Evolutionary conservation across 2,329 filamentous ascomycete genomes (phyloP).

Genomic region (Dothiorella sarmentorum): DNA sequence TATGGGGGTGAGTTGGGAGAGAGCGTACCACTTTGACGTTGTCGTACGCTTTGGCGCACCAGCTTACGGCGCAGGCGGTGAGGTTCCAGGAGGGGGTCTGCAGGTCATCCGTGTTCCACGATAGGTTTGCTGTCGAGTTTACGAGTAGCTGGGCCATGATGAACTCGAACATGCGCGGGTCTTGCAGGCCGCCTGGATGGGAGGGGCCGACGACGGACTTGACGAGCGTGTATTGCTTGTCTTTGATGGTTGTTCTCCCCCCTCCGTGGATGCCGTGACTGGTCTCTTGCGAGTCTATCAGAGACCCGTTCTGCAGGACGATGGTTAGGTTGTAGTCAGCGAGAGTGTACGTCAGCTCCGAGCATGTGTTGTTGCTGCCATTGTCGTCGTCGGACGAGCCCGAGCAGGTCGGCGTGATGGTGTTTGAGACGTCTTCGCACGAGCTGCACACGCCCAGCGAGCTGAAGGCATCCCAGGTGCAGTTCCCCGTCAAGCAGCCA

Average conservation of each 20-base stretch:
- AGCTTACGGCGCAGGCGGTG: conserved; percentile 2
- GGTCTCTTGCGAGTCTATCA: neutral
- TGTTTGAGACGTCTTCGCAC: conserved; percentile 3
- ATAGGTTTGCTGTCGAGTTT: neutral
- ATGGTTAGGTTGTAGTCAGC: conserved; percentile 1
- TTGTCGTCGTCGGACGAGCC: neutral
- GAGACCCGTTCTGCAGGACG: neutral
- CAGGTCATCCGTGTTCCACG: neutral
- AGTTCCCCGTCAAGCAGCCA: conserved; percentile 17
- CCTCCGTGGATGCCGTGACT: neutral
- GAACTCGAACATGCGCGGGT: conserved; percentile 2
- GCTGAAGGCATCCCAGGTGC: conserved; percentile 19
- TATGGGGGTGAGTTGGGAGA: too few species aligned
- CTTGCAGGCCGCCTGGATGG: neutral
- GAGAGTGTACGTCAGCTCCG: conserved; percentile 2
- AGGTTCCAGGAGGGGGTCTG: neutral
- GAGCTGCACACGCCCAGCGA: conserved; percentile 17
- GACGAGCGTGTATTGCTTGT: neutral
- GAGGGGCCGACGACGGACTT: neutral
- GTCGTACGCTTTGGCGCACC: conserved; percentile 6
- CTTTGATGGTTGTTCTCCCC: neutral
- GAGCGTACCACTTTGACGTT: neutral
- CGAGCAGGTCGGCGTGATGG: neutral
- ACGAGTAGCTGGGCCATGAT: neutral
- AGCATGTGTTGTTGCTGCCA: neutral